Base-by-base conservation (phyloP, 2,329 filamentous ascomycete species). In the Penicillium italicum region DNA sequence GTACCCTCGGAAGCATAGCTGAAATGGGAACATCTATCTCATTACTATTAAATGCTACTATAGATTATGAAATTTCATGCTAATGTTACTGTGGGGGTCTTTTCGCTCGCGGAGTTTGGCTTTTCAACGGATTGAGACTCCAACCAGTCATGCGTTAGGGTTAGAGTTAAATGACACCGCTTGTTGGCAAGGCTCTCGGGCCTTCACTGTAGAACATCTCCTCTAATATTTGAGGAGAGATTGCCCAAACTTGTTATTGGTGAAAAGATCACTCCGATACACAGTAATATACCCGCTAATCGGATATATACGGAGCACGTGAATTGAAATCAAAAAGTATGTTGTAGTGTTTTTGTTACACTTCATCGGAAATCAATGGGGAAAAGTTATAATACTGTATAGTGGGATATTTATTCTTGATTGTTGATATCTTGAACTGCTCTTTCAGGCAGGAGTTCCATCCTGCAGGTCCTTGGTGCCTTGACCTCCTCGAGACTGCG, bases 101-200 rank as follows among this genome's bases (percentile, higher is more conserved):
- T 18, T 24, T 28, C 43, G 37, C 37, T 44, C n/a, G 20, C 36
- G 6, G 20, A 12, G 30, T 44, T 48, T 40, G 28, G 16, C n/a
- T 31, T 33, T 33, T 47, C 14, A 36, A 40, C 26, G 22, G 28
- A 53, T 60, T 60, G 26, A 20, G 11, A 53, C 52, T 16, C 45
- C 9, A 30, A 36, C 53, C 26, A 46, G 40, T 5, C 34, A 31
- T 52, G 48, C 48, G 14, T 38, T 26, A 42, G 20, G 20, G 24
- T 42, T 40, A 50, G 53, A 18, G 56, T 50, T 28, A 40, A 42
- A 28, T 36, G 41, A 40, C 33, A 51, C 41, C 47, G 46, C 46
- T 50, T 50, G 30, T 54, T 24, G 26, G 18, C 18, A 33, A 31
- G 18, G 30, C 33, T 37, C 18, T 28, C 16, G 20, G 22, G 9